Base-by-base conservation (phyloP, 2,329 filamentous ascomycete genomes). In the Ophiostoma sp. region DNA sequence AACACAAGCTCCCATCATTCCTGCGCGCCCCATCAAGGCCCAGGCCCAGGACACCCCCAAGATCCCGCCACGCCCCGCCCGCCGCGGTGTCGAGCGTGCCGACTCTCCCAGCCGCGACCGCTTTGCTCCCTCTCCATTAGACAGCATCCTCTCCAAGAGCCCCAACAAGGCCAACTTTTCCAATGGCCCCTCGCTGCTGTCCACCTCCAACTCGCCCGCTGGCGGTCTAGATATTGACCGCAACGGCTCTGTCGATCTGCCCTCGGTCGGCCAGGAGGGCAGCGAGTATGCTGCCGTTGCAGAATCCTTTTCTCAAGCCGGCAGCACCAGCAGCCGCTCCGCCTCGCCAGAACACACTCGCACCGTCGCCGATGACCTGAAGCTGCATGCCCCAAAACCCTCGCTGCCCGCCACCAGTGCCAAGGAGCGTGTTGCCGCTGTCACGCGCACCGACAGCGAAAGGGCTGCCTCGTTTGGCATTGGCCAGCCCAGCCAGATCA, bases 371-470 rank as follows among this genome's bases (percentile, higher is more conserved):
- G 88, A 90, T 71, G 92, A 96, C 77, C 81, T 97, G 75, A 91
- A 95, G 79, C 87, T 98, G 71, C 88, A 96, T 80, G 93, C 94
- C 71, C 94, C 94, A 2, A 95, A 89, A 80, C 93, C 94, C 6
- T 96, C 93, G 17, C 84, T 97, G 73, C 90, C 94, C 11, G 87
- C 87, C 65, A 87, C 88, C 27, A 95, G 90, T 76, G 93, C 94
- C 72, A 95, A 93, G 80, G 88, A 92, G 78, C 88, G 91, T 76
- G 92, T 97, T 68, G 88, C 90, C 77, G 84, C 87, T 17, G 93
- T 97, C 72, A 97, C 94, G 44, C 90, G 92, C 74, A 97, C 94
- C 74, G 93, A 97, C 80, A 96, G 93, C n/a, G 88, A 89, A 67
- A 89, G 89, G 78, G 93, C 93, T 72, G 92, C 92, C 23, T 87